Conservation (phyloP, 169 alveolate species). For the Cryptosporidium sp. region DNA sequence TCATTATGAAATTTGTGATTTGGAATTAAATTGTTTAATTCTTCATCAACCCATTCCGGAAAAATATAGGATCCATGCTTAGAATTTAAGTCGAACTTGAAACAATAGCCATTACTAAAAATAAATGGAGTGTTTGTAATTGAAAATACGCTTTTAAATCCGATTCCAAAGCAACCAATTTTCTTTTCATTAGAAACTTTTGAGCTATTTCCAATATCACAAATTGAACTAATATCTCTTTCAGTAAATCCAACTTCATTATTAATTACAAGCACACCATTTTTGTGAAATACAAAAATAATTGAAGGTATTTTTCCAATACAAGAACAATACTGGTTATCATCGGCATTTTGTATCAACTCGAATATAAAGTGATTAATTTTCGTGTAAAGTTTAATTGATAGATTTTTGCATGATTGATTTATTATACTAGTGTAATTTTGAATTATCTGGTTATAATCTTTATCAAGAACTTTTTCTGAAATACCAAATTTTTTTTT, state of each 20-base stretch:
- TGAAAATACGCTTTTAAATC: slow-evolving; percentile 81
- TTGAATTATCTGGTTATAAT: not conserved
- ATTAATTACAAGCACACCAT: slow-evolving; percentile 76
- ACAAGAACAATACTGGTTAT: slow-evolving; percentile 73
- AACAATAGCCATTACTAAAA: slow-evolving; percentile 79
- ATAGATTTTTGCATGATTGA: slow-evolving; percentile 56
- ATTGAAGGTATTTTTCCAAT: slow-evolving; percentile 68
- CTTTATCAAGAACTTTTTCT: not conserved
- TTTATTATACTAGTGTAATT: slow-evolving; percentile 33
- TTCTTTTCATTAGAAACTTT: slow-evolving; percentile 21
- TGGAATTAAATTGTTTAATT: not conserved
- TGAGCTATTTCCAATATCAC: slow-evolving; percentile 79
- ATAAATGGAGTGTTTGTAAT: slow-evolving; percentile 79
- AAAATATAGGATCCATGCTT: slow-evolving; percentile 26
- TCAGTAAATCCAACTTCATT: slow-evolving; percentile 80
- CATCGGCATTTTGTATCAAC: slow-evolving; percentile 81
- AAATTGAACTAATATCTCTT: slow-evolving; percentile 76
- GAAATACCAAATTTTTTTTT: slow-evolving; percentile 19
- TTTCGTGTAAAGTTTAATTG: slow-evolving; percentile 75
- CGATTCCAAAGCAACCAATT: slow-evolving; percentile 82
- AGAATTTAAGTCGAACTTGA: slow-evolving; percentile 34
- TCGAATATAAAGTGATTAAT: slow-evolving; percentile 75
- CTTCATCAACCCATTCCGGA: slow-evolving; percentile 60
- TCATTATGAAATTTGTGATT: slow-evolving; percentile 1
- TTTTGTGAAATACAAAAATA: slow-evolving; percentile 33